Evolutionary conservation across 371 early-diverging fungal genomes (phyloP).

Genomic region (Mycotypha africana): DNA sequence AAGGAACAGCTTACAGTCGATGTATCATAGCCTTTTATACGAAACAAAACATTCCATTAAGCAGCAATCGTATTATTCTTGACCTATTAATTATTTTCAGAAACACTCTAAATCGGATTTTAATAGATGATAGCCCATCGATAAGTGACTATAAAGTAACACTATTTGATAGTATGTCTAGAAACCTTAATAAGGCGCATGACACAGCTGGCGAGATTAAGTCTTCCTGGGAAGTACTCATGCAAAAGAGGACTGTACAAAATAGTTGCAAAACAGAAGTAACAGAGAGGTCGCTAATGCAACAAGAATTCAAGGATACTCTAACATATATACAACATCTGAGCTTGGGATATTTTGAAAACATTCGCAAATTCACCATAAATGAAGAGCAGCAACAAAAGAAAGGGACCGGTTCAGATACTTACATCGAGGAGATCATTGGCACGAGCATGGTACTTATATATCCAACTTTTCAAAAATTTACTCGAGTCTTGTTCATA

Average conservation of each 20-base stretch:
- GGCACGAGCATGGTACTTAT: slow-evolving; percentile 56
- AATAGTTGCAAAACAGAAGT: no score
- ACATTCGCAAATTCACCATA: slow-evolving; percentile 45
- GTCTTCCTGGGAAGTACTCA: not conserved
- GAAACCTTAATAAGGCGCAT: no score
- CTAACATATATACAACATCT: no score
- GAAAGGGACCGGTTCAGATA: slow-evolving; percentile 40
- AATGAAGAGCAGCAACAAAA: slow-evolving; percentile 40
- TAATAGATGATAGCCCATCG: slow-evolving; percentile 17
- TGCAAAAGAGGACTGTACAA: not conserved
- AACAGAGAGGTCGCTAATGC: no score
- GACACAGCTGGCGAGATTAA: slow-evolving; percentile 32
- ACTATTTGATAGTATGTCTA: no score
- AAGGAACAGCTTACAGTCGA: slow-evolving; percentile 39
- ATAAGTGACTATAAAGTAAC: no score
- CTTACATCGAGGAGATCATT: slow-evolving; percentile 57
- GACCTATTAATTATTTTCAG: slow-evolving; percentile 50
- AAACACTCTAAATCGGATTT: slow-evolving; percentile 45
- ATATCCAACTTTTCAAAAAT: no score
- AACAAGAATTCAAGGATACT: no score
- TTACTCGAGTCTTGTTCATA: no score
- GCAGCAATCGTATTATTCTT: slow-evolving; percentile 48
- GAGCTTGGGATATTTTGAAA: slow-evolving; percentile 53
- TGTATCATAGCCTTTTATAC: slow-evolving; percentile 45
- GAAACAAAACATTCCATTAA: slow-evolving; percentile 38